Conservation (phyloP, 176 grass and related monocot genomes). For the Raddia guianensis region DNA sequence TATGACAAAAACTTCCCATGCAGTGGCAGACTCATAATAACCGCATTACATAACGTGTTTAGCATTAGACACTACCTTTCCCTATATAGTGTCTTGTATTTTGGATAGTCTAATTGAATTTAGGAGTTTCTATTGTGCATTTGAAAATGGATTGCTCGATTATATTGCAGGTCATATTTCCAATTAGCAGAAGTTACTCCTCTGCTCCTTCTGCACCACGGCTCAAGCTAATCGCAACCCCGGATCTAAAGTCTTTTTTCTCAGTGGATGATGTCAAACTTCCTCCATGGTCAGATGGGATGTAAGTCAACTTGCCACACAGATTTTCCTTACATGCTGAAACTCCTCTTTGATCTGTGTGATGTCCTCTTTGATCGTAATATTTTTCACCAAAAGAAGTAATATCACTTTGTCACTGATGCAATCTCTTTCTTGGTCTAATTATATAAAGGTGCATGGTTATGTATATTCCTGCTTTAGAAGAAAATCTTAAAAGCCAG, state of each 20-base stretch:
- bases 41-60: background rate
- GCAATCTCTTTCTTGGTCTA: conserved; percentile 28
- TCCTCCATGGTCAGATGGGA: conserved; percentile 76
- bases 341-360: conserved; percentile 1
- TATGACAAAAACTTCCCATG: background rate
- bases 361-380: conserved; percentile 19
- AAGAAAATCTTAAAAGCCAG: conserved; percentile 74
- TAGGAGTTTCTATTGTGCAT: conserved; percentile 14
- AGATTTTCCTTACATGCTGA: background rate
- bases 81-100: background rate
- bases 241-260: conserved; percentile 80
- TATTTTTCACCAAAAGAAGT: conserved; percentile 8
- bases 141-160: conserved; percentile 39
- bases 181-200: conserved; percentile 65
- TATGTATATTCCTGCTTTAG: conserved; percentile 73
- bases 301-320: conserved; percentile 62
- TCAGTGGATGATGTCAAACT: conserved; percentile 87
- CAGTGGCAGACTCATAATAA: conserved; percentile 10
- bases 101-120: conserved; percentile 13
- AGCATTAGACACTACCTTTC: conserved; percentile 4
- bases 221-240: conserved; percentile 78
- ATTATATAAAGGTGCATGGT: conserved; percentile 81
- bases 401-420: conserved; percentile 9
- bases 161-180: conserved; percentile 77
- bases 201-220: conserved; percentile 70